Percentiles rank a stretch among this genome's conserved stretches.
Conservation (phyloP, 768 basidiomycete genomes). For the Tulasnella calospora region DNA sequence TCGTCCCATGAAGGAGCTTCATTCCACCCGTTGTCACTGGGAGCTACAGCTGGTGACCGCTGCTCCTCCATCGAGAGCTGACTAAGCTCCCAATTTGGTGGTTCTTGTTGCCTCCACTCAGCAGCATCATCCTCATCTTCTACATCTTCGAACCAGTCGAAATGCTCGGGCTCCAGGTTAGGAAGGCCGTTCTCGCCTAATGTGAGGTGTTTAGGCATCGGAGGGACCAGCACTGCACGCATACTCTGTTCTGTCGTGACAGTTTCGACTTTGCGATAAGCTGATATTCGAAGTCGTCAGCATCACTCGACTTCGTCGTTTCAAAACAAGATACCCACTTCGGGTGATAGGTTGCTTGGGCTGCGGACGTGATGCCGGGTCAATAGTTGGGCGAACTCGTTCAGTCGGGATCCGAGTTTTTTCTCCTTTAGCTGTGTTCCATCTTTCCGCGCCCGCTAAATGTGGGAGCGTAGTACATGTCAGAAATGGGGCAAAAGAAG, state of each 20-base stretch:
- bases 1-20: background rate
- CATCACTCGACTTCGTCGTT: background rate
- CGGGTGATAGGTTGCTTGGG: background rate
- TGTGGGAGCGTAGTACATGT: background rate
- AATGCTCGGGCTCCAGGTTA: background rate
- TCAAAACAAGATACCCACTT: background rate
- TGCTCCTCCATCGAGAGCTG: background rate
- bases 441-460: background rate
- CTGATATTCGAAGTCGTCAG: background rate
- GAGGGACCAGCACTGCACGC: background rate
- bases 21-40: background rate
- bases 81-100: background rate
- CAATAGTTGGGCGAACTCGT: background rate
- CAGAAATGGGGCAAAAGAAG: background rate
- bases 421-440: background rate
- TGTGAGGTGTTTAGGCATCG: background rate
- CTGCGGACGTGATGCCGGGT: background rate
- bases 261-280: background rate
- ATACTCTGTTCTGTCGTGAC: background rate
- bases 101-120: background rate
- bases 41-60: background rate
- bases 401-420: background rate
- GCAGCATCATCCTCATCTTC: background rate
- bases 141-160: slow-evolving; percentile 13
- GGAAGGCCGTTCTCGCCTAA: background rate